Conservation (phyloP, 2,329 filamentous ascomycete species). For the Aspergillus texensis region DNA sequence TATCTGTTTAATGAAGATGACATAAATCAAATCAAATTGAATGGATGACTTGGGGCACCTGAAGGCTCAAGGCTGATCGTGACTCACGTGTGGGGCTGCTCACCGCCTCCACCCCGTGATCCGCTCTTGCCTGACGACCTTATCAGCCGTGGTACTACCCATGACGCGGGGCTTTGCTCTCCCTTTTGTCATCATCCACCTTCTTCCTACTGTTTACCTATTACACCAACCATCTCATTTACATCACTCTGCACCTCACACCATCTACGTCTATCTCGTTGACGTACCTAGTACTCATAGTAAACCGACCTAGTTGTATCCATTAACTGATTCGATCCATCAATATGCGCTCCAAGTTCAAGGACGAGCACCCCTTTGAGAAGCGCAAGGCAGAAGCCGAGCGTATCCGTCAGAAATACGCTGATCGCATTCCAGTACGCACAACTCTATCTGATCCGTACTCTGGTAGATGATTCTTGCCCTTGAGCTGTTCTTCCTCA, state of each 20-base stretch:
- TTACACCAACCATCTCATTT: constrained; percentile 31
- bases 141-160: constrained; percentile 22
- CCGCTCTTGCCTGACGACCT: constrained; percentile 18
- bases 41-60: constrained; percentile 15
- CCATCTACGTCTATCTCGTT: constrained; percentile 25
- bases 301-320: neutral
- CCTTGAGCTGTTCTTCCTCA: neutral
- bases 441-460: constrained; percentile 7
- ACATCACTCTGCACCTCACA: constrained; percentile 11
- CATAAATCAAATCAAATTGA: neutral
- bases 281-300: constrained; percentile 2
- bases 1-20: neutral
- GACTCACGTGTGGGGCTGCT: constrained; percentile 28
- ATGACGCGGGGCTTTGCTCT: constrained; percentile 32
- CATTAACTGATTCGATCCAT: constrained; percentile 10
- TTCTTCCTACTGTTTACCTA: constrained; percentile 21
- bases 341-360: constrained; percentile 98
- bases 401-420: constrained; percentile 98
- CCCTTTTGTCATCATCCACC: constrained; percentile 20
- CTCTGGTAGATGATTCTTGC: neutral
- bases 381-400: constrained; percentile 99
- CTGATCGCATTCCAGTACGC: constrained; percentile 94
- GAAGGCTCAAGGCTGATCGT: constrained; percentile 5
- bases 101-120: constrained; percentile 31
- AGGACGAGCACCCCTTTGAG: constrained; percentile 99